Evolutionary conservation across 352 stramenopile genomes (phyloP).

Genomic region (Phytophthora foliorum): DNA sequence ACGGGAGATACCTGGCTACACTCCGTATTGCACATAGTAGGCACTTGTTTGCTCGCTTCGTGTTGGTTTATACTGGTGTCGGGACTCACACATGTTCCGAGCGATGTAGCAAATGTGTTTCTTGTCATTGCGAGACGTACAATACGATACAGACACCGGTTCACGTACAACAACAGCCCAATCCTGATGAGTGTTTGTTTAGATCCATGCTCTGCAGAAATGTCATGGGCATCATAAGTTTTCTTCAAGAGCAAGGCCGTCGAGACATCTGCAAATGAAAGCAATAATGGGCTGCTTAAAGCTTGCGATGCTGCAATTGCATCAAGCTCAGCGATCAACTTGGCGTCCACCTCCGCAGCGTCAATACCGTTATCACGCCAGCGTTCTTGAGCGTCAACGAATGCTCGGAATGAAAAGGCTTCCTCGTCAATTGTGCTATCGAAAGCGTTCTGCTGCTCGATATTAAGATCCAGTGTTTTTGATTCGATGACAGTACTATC

Average conservation of each 20-base stretch:
- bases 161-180: conserved; percentile 52
- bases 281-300: conserved; percentile 15
- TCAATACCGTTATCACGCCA: conserved; percentile 17
- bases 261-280: conserved; percentile 49
- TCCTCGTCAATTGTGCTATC: conserved; percentile 1
- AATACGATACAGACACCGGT: conserved; percentile 51
- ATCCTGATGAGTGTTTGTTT: conserved; percentile 42
- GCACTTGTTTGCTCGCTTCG: background rate
- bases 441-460: conserved; percentile 2
- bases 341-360: conserved; percentile 26
- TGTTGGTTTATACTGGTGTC: conserved; percentile 1
- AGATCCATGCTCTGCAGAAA: background rate
- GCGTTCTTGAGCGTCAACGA: conserved; percentile 25
- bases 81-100: background rate
- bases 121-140: conserved; percentile 46
- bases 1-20: conserved; percentile 29
- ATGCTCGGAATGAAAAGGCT: conserved; percentile 22
- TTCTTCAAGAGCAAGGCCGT: conserved; percentile 38
- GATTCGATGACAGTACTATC: conserved; percentile 1
- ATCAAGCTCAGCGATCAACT: conserved; percentile 41
- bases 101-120: conserved; percentile 35
- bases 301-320: conserved; percentile 31
- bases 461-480: background rate
- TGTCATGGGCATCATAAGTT: background rate
- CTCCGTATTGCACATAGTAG: conserved; percentile 3